Percentiles rank a stretch among this genome's conserved stretches.
Evolutionary conservation across 2,329 filamentous ascomycete species (phyloP).

Genomic region (Colletotrichum kahawae): DNA sequence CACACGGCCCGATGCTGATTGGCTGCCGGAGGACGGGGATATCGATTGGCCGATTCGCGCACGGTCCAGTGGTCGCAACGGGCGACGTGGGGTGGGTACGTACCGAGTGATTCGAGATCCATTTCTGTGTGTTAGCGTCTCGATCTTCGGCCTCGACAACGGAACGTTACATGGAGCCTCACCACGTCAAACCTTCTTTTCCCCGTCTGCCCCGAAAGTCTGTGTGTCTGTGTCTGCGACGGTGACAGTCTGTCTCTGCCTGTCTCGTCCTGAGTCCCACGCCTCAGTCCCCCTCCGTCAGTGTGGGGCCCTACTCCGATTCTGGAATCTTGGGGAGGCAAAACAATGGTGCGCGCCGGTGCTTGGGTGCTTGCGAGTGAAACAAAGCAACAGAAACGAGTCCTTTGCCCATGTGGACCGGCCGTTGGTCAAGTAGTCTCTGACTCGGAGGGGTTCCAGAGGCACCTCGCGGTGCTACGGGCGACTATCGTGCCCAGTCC

Average conservation of each 20-base stretch:
- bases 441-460: constrained; percentile 9
- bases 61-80: neutral
- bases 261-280: neutral
- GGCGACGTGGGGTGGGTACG: neutral
- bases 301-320: neutral
- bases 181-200: constrained; percentile 22
- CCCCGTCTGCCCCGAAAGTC: neutral
- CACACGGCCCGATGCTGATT: neutral
- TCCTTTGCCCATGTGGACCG: constrained; percentile 9
- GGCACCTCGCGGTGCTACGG: constrained; percentile 14
- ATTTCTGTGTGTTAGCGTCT: constrained; percentile 8
- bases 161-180: constrained; percentile 23
- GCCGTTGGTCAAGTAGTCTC: constrained; percentile 20
- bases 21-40: neutral
- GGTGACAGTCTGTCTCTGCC: neutral
- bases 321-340: neutral
- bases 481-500: neutral
- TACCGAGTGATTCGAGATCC: neutral
- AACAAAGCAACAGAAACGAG: constrained; percentile 7
- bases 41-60: constrained; percentile 6
- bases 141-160: constrained; percentile 16
- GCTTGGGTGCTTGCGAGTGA: constrained; percentile 20
- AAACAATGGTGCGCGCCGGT: constrained; percentile 2
- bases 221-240: neutral
- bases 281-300: neutral